Evolutionary conservation across 2,329 filamentous ascomycete genomes (phyloP).

Genomic region (Aspergillus pseudoviridinutans): DNA sequence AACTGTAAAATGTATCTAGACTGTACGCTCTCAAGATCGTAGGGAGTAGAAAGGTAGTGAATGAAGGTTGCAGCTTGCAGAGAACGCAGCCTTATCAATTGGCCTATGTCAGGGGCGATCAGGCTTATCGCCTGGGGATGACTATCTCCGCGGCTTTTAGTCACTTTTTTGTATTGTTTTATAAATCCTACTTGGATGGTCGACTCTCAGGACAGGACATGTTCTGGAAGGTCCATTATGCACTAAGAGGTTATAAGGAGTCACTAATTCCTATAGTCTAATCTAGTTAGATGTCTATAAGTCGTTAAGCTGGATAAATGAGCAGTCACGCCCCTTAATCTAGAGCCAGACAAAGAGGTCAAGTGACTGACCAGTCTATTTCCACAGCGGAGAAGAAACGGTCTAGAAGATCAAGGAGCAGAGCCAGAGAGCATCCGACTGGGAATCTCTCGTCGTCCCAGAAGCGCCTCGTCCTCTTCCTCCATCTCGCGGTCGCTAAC

Average conservation of each 20-base stretch:
- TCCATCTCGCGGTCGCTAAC: constrained; percentile 23
- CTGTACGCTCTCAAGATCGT: background rate
- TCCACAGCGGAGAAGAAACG: background rate
- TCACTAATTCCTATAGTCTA: background rate
- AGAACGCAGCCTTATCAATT: background rate
- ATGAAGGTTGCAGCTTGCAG: background rate
- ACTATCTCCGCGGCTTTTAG: background rate
- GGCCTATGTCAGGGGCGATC: too few relatives aligned
- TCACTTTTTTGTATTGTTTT: background rate
- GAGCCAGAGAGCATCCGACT: constrained; percentile 22
- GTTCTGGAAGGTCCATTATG: background rate
- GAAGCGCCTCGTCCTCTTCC: constrained; percentile 9
- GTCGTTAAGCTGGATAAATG: background rate
- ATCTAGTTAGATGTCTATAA: background rate
- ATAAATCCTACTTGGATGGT: background rate
- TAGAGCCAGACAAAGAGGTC: background rate
- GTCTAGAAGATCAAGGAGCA: constrained; percentile 18
- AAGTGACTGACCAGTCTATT: background rate
- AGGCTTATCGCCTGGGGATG: background rate
- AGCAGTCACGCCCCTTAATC: background rate
- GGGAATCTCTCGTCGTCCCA: constrained; percentile 5
- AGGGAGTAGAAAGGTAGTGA: background rate
- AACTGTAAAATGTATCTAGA: background rate
- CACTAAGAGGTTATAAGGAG: background rate
- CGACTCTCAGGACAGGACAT: background rate